These are phyloP conservation scores for Xylaria sp. DNA, from an alignment of 2,329 filamentous ascomycete genomes.

Conservation along the genomic window DNA sequence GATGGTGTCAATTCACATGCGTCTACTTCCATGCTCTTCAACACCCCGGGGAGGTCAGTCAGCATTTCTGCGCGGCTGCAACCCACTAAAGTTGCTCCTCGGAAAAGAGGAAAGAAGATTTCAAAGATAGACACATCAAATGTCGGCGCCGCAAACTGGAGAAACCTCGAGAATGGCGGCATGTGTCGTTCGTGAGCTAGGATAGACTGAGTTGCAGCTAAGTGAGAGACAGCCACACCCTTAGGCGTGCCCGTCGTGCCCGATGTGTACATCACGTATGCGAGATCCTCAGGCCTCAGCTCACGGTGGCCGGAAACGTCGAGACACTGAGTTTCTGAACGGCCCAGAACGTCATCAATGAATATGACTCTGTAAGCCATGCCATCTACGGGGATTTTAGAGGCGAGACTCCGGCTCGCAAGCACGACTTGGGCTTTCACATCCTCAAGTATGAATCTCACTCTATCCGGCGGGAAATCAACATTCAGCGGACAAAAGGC, in stretches of 20 bases:
- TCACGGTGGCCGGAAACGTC: neutral
- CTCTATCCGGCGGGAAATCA: slow-evolving; percentile 69
- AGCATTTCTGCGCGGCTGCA: slow-evolving; percentile 66
- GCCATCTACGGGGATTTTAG: slow-evolving; percentile 35
- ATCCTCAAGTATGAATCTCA: slow-evolving; percentile 77
- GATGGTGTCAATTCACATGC: slow-evolving; percentile 87
- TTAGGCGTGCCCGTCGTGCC: slow-evolving; percentile 87
- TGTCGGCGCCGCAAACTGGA: slow-evolving; percentile 87
- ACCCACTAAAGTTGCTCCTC: slow-evolving; percentile 67
- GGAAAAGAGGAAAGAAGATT: slow-evolving; percentile 80
- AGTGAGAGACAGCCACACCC: slow-evolving; percentile 76
- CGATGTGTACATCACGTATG: slow-evolving; percentile 92
- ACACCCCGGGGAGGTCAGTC: slow-evolving; percentile 63
- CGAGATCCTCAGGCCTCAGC: slow-evolving; percentile 43
- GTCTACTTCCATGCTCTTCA: slow-evolving; percentile 64
- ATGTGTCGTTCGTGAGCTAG: slow-evolving; percentile 76
- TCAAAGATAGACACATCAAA: slow-evolving; percentile 96
- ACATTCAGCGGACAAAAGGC: slow-evolving; percentile 81
- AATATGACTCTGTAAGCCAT: slow-evolving; percentile 33
- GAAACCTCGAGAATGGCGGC: slow-evolving; percentile 69
- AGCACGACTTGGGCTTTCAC: slow-evolving; percentile 65
- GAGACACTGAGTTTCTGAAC: neutral
- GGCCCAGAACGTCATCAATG: slow-evolving; percentile 29
- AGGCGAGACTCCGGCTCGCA: slow-evolving; percentile 48
- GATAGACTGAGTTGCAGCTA: slow-evolving; percentile 73